Evolutionary conservation across 129 eudicot genomes (phyloP).

Genomic region (Arctium minus): DNA sequence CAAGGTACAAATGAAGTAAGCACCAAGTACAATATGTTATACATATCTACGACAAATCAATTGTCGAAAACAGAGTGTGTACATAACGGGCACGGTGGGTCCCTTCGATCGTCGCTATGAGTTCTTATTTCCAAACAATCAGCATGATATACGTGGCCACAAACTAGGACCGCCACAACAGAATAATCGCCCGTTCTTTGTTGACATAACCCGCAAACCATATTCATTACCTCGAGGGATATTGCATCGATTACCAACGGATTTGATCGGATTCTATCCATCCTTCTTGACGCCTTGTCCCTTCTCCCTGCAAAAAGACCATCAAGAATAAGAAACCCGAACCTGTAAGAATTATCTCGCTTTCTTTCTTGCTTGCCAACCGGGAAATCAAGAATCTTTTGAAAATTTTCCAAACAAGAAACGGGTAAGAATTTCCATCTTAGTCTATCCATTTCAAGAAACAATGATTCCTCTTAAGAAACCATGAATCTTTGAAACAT

Average conservation of each 20-base stretch:
- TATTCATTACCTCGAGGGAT: constrained; percentile 31
- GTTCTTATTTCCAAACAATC: constrained; percentile 70
- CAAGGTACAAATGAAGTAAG: constrained; percentile 16
- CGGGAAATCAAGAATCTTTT: not conserved
- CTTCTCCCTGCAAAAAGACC: constrained; percentile 34
- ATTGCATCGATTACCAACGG: constrained; percentile 24
- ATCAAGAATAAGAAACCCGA: not conserved
- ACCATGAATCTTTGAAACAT: not conserved
- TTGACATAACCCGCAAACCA: constrained; percentile 60
- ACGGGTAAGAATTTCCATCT: not conserved
- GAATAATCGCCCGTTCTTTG: constrained; percentile 23
- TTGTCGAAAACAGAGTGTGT: not conserved
- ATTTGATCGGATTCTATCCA: constrained; percentile 56
- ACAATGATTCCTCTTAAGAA: not conserved
- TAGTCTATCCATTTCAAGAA: not conserved
- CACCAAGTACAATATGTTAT: constrained; percentile 1
- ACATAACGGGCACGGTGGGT: constrained; percentile 79
- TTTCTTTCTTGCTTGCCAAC: not conserved
- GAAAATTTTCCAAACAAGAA: not conserved
- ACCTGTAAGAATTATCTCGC: not conserved
- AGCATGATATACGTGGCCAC: constrained; percentile 80
- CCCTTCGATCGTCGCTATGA: constrained; percentile 44
- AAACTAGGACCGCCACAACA: constrained; percentile 73
- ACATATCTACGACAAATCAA: constrained; percentile 4
- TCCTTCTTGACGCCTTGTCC: constrained; percentile 45